Conservation (phyloP, 495 filamentous ascomycete genomes). For the Hyaloscypha finlandica region DNA sequence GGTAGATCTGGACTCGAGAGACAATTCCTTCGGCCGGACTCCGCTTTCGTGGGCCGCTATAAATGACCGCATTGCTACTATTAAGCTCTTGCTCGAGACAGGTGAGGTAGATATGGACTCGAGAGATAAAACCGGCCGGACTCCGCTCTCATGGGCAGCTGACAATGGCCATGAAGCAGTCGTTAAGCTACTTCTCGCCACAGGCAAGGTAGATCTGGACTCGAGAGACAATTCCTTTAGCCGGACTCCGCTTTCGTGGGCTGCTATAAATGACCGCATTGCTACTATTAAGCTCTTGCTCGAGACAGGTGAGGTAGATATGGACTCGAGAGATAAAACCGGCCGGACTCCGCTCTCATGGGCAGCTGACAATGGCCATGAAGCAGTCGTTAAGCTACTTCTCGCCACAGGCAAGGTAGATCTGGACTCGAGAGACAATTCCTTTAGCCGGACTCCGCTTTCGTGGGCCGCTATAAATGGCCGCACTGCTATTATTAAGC, state of each 20-base stretch:
- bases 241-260: slow-evolving; percentile 33
- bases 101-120: slow-evolving; percentile 9
- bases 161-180: slow-evolving; percentile 28
- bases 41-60: slow-evolving; percentile 34
- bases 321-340: background rate
- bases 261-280: slow-evolving; percentile 28
- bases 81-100: slow-evolving; percentile 30
- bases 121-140: slow-evolving; percentile 7
- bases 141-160: slow-evolving; percentile 35
- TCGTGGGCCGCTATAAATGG: slow-evolving; percentile 31
- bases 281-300: slow-evolving; percentile 28
- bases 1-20: slow-evolving; percentile 7
- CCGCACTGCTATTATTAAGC: slow-evolving; percentile 18
- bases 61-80: slow-evolving; percentile 25
- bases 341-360: slow-evolving; percentile 32
- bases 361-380: slow-evolving; percentile 31
- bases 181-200: slow-evolving; percentile 32
- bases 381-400: slow-evolving; percentile 29
- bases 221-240: slow-evolving; percentile 9
- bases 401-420: slow-evolving; percentile 27
- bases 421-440: slow-evolving; percentile 1
- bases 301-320: slow-evolving; percentile 21
- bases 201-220: slow-evolving; percentile 9
- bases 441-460: slow-evolving; percentile 33
- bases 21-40: slow-evolving; percentile 22